phyloP scores from a whole-genome alignment of 768 basidiomycete species.

The Cystobasidium onofrii region DNA sequence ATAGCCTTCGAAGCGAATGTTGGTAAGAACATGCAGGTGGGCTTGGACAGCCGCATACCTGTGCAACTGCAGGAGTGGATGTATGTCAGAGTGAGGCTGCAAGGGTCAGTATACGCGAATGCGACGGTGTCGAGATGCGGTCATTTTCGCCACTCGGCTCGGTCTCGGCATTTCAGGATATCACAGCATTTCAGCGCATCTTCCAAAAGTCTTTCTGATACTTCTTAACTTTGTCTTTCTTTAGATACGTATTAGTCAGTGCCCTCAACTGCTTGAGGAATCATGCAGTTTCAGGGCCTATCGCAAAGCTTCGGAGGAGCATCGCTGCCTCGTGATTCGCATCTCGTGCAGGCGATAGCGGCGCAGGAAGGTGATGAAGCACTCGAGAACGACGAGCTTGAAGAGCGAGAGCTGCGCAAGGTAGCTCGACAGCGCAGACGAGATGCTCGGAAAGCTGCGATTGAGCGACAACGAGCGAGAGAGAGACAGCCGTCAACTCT shows the following conservation, averaged over 20 bases:
- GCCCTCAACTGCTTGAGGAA: neutral
- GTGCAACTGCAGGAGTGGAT: too few relatives aligned
- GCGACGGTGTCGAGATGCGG: neutral
- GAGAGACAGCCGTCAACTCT: neutral
- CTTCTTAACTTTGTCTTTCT: too few relatives aligned
- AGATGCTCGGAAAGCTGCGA: neutral
- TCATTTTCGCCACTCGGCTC: neutral
- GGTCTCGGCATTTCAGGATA: neutral
- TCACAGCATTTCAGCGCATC: neutral
- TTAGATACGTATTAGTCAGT: too few relatives aligned
- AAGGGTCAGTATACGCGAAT: too few relatives aligned
- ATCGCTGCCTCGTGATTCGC: conserved; percentile 6
- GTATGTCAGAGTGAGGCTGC: too few relatives aligned
- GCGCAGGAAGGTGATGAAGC: conserved; percentile 1
- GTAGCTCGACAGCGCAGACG: neutral
- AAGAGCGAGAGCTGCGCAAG: conserved; percentile 1
- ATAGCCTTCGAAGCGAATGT: too few relatives aligned
- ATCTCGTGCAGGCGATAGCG: conserved; percentile 8
- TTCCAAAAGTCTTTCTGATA: neutral
- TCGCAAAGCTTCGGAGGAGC: conserved; percentile 15
- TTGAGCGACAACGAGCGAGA: neutral
- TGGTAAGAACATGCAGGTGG: too few relatives aligned
- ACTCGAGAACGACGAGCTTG: neutral
- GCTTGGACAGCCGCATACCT: too few relatives aligned
- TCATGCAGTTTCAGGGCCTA: conserved; percentile 20